Base-by-base conservation (phyloP, 352 stramenopile genomes). In the Globisporangium viniferum region DNA sequence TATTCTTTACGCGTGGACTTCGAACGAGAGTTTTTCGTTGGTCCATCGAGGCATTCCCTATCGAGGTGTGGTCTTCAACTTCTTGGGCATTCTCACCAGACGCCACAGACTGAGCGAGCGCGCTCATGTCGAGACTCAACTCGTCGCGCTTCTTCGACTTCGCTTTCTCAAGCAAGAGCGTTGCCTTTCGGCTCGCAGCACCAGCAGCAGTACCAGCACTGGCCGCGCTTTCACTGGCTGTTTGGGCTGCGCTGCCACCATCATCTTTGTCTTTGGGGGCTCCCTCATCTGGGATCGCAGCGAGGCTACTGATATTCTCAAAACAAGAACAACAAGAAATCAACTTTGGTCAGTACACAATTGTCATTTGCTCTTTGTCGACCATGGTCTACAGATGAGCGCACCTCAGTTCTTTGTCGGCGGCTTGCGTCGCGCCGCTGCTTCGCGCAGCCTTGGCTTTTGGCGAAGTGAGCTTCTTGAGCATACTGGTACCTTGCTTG, bases 401-500 rank as follows among this genome's bases (percentile, higher is more conserved):
- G 53, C 29, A 67, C 66, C 39, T 51, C 18, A 46, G 24, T 35
- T 63, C 54, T 18, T 64, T 62, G 5, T 60, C 33, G 9, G 33
- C 24, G 35, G 18, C 12, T 14, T 44, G 41, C 29, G 67, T 59
- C 5, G 55, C 44, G 54, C 35, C 54, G 14, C 27, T 36, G 20
- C 18, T 22, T 56, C 36, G 58, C 6, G 29, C 31, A 7, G 48
- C 66, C n/a, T 59, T 72, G 41, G 27, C 35, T 39, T 58, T 75
- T 46, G 79, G 79, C n/a, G 76, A 86, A 59, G 77, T 75, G 18
- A 84, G 68, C 60, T 86, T 86, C 75, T 75, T 79, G 10, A 86
- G 68, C 79, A 86, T 83, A 8, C 12, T 46, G 39, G 14, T 2
- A 46, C 44, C 44, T 51, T 56, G 5, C 29, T 41, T 14, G 24